A percentile compares a stretch with the other conserved stretches of the same genome.
phyloP scores from a whole-genome alignment of 1,139 yeast genomes.

The Candida pseudoviswanathii region DNA sequence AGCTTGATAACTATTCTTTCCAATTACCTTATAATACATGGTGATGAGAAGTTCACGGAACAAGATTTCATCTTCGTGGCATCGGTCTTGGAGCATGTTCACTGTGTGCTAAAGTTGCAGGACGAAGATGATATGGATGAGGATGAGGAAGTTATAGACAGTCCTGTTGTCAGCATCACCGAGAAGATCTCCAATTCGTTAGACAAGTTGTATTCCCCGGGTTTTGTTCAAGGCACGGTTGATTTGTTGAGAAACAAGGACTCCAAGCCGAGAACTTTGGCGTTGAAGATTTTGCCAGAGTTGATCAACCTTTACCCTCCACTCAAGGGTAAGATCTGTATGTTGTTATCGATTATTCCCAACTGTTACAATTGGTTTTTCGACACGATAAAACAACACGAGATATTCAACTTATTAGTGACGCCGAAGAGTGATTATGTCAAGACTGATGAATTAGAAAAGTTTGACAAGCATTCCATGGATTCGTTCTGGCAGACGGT shows the following conservation, averaged over 20 bases:
- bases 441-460: conserved; percentile 17
- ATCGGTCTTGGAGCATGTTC: conserved; percentile 24
- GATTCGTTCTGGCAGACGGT: conserved; percentile 36
- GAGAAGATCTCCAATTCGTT: conserved; percentile 4
- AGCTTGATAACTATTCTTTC: conserved; percentile 20
- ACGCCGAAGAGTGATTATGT: conserved; percentile 24
- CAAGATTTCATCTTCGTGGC: conserved; percentile 27
- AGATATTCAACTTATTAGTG: conserved; percentile 21
- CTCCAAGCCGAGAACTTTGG: conserved; percentile 14
- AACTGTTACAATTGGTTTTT: conserved; percentile 35
- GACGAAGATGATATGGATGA: conserved; percentile 11
- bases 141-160: background rate
- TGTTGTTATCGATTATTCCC: conserved; percentile 39
- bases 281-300: conserved; percentile 27
- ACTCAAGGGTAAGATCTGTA: conserved; percentile 34
- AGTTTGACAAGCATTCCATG: conserved; percentile 7
- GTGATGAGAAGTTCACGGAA: conserved; percentile 15
- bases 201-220: conserved; percentile 21
- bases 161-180: conserved; percentile 2
- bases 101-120: conserved; percentile 20
- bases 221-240: conserved; percentile 28
- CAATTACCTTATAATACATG: conserved; percentile 24
- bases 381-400: conserved; percentile 20
- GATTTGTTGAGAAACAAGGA: conserved; percentile 18
- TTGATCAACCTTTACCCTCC: conserved; percentile 34